Base-by-base conservation (phyloP, 140 eudicot genomes). In the Stevia rebaudiana region DNA sequence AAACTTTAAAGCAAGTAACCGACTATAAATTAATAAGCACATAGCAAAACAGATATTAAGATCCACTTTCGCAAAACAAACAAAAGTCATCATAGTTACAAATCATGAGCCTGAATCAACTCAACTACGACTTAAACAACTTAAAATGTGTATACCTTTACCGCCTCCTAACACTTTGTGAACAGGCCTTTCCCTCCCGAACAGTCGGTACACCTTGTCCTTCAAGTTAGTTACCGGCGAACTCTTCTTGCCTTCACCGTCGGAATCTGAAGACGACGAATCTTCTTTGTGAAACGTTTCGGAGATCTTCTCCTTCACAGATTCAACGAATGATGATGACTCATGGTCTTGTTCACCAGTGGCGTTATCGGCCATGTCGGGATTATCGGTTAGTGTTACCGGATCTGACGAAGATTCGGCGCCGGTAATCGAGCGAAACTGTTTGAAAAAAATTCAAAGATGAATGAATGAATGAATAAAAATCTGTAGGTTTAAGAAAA, bases 121-220 rank as follows among this genome's bases (percentile, higher is more conserved):
- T 31, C 11, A 42, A 43, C 74, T 68, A 68, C 43, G 4, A 68
- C 46, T 39, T 8, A 18, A 7, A 57, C n/a, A 23, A 5, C 24
- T 36, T 22, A 33, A 36, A 22, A 41, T 30, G 76, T 9, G 33
- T 78, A 44, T 81, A 89, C 97, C 76, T 79, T 89, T 89, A 28
- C 97, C 97, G 53, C 91, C 97, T 18, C 97, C 97, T n/a, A 89
- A 68, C 21, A 83, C 73, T 83, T 78, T 78, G 61, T 86, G 97
- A 0, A 89, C 77, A 15, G 97, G 97, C 77, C 39, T 81, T 74
- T 89, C 92, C 6, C 97, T 70, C 3, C 97, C 97, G 37, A 89
- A 83, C 0, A 89, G 67, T 33, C 95, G 91, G 39, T 89, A 83
- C 39, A 88, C 76, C 79, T 82, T 88, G 22, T 77, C 23, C 72